Percentiles rank a stretch among this genome's conserved stretches.
These are phyloP conservation scores for Yamadazyma atmosphaerica DNA, from an alignment of 1,139 yeast species.

Conservation along the genomic window DNA sequence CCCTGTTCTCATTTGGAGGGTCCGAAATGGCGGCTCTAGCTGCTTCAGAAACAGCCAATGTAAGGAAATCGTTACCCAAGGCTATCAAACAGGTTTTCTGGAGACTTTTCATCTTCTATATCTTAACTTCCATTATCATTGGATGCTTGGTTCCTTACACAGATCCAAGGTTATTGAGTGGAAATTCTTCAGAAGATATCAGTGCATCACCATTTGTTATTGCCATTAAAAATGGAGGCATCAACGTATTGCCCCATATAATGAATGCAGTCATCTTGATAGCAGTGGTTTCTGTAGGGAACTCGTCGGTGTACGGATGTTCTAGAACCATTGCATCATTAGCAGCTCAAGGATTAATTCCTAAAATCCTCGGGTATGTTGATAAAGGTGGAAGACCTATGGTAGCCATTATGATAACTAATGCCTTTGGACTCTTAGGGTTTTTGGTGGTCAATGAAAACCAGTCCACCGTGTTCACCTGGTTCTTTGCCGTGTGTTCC, in stretches of 20 bases:
- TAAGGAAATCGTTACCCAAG: slow-evolving; percentile 63
- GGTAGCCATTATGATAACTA: slow-evolving; percentile 49
- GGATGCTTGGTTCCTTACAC: slow-evolving; percentile 49
- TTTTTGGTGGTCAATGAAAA: slow-evolving; percentile 56
- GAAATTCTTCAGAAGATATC: slow-evolving; percentile 27
- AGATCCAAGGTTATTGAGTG: slow-evolving; percentile 36
- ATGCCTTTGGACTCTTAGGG: slow-evolving; percentile 59
- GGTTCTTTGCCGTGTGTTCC: slow-evolving; percentile 69
- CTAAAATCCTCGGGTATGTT: slow-evolving; percentile 48
- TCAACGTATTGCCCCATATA: slow-evolving; percentile 46
- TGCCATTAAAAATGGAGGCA: slow-evolving; percentile 40
- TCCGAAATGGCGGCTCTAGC: slow-evolving; percentile 70
- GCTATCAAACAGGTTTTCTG: slow-evolving; percentile 77
- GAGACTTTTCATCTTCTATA: slow-evolving; percentile 66
- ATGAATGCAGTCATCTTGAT: slow-evolving; percentile 54
- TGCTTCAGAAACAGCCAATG: slow-evolving; percentile 80
- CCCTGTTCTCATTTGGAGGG: slow-evolving; percentile 78
- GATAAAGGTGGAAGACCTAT: slow-evolving; percentile 61
- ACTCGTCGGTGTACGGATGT: slow-evolving; percentile 56
- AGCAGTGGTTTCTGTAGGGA: slow-evolving; percentile 55
- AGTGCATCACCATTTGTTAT: slow-evolving; percentile 45
- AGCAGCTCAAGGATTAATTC: slow-evolving; percentile 52
- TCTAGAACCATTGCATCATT: slow-evolving; percentile 55
- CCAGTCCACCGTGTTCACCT: slow-evolving; percentile 53
- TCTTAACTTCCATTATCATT: slow-evolving; percentile 44